Evolutionary conservation across 2,329 filamentous ascomycete genomes (phyloP), one percentile per base, ranked within the genome.

Genomic region (Colletotrichum tabaci): DNA sequence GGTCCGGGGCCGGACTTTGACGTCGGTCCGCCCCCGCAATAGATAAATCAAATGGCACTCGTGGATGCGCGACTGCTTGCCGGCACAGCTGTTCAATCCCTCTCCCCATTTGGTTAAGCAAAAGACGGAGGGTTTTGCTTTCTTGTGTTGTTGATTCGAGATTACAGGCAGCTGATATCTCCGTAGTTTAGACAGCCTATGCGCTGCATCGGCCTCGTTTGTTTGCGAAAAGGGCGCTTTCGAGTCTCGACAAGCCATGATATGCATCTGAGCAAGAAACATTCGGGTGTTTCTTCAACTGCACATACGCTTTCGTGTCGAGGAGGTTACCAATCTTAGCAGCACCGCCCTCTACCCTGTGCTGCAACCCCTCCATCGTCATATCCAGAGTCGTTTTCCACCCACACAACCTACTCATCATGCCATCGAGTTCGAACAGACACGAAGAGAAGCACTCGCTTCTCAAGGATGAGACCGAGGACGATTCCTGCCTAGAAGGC

Each of bases 361-460:
- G 26, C 26, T 5, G 26, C 5, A 30, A 30, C 26, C 8, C 30
- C 5, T 35, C 30, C 4, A 35, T 35, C 30, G 30, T 35, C 30
- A 8, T 35, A 6, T 35, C 8, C 9, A 38, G 35, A 38, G 35
- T 18, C 42, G 26, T 18, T 18, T 44, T 38, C 23, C 13, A 18
- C 26, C 52, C 12, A 18, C 7, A 18, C 6, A 13, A 2, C 16
- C 15, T 0, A 38, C 35, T 38, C 21, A 15, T 10, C 18, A 67
- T 67, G 63, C 52, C 50, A 10, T 38, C 49, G 3, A 42, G 23
- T 12, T 26, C 63, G 2, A 49, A 44, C 38, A 58, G 50, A 18
- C 53, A 26, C 5, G 44, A 58, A 16, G 67, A 70, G 21, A 70
- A 70, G 10, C 57, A 52, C 38, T 55, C 42, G 6, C 56, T 67